phyloP scores from a whole-genome alignment of 345 rosid species.

The Hevea brasiliensis region DNA sequence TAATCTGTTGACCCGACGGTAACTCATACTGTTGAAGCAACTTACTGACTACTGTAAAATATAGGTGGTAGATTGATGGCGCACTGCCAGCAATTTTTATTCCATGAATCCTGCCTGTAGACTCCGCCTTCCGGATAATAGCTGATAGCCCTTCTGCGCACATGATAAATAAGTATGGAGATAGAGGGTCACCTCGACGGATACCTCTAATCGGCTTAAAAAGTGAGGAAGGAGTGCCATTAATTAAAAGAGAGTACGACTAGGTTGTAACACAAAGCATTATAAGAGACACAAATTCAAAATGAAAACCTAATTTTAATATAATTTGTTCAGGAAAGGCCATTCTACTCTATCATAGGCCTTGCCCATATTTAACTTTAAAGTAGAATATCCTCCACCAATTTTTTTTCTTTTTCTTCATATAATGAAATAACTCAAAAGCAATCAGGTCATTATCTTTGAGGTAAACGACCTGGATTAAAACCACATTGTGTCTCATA shows the following conservation, averaged over 20 bases:
- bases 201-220: neutral
- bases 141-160: neutral
- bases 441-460: too few species aligned
- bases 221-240: neutral
- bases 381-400: too few species aligned
- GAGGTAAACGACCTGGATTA: too few species aligned
- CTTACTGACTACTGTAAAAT: too few species aligned
- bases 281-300: neutral
- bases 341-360: too few species aligned
- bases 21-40: too few species aligned
- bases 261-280: neutral
- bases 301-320: neutral
- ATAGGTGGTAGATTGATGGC: neutral
- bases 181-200: neutral
- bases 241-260: neutral
- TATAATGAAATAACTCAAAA: too few species aligned
- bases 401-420: too few species aligned
- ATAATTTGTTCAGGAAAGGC: neutral
- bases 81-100: neutral
- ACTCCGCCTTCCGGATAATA: neutral
- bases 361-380: neutral
- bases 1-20: too few species aligned
- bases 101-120: neutral
- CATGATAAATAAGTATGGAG: neutral
- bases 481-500: too few species aligned